Conservation (phyloP, 164 flowering plant species). For the Chimonanthus praecox region DNA sequence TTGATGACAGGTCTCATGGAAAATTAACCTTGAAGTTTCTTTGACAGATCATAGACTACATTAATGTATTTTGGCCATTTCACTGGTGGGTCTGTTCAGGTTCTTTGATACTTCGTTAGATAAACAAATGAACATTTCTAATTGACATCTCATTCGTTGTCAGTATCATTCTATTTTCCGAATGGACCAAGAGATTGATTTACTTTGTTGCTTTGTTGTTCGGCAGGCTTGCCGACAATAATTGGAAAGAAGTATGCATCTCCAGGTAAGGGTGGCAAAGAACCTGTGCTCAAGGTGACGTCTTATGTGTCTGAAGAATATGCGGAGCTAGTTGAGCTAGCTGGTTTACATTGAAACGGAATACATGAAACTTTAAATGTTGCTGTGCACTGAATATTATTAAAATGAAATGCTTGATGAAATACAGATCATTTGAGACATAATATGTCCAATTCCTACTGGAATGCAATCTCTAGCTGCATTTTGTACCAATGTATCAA, state of each 20-base stretch:
- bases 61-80: background rate
- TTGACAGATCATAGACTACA: background rate
- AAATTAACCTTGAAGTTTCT: background rate
- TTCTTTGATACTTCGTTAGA: background rate
- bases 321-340: slow-evolving; percentile 52
- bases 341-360: background rate
- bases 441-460: background rate
- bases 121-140: background rate
- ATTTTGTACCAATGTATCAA: background rate
- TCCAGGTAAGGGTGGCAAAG: slow-evolving; percentile 34
- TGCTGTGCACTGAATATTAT: background rate
- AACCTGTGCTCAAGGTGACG: slow-evolving; percentile 41
- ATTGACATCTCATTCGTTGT: background rate
- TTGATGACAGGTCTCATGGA: background rate
- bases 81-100: background rate
- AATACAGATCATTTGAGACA: background rate
- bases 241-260: slow-evolving; percentile 47
- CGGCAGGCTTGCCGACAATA: background rate
- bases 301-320: slow-evolving; percentile 54
- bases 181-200: background rate
- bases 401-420: background rate
- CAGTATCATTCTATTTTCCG: background rate
- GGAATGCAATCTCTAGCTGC: background rate
- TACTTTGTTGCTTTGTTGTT: background rate
- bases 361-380: background rate